Evolutionary conservation across 78 protist species (phyloP).

Genomic region (Dictyostelium discoideum): dicty_2.7 NC_007089.4:5756001-5756500

Average conservation of each 20-base stretch:
- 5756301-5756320: slow-evolving; percentile 42
- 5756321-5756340: slow-evolving; percentile 47
- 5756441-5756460: neutral
- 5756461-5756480: neutral
- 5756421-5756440: neutral
- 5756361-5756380: slow-evolving; percentile 62
- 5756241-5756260: neutral
- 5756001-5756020: neutral
- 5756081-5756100: neutral
- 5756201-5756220: slow-evolving; percentile 35
- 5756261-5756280: neutral
- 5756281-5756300: neutral
- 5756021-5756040: neutral
- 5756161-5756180: slow-evolving; percentile 9
- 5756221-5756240: neutral
- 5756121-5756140: neutral
- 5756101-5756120: slow-evolving; percentile 4
- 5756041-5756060: neutral
- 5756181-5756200: slow-evolving; percentile 22
- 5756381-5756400: slow-evolving; percentile 70
- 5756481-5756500: slow-evolving; percentile 77
- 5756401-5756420: neutral
- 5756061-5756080: neutral
- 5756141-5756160: slow-evolving; percentile 57
- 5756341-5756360: slow-evolving; percentile 25